phyloP scores from a whole-genome alignment of 2,329 filamentous ascomycete species.

The Bipolaris gigantea region DNA sequence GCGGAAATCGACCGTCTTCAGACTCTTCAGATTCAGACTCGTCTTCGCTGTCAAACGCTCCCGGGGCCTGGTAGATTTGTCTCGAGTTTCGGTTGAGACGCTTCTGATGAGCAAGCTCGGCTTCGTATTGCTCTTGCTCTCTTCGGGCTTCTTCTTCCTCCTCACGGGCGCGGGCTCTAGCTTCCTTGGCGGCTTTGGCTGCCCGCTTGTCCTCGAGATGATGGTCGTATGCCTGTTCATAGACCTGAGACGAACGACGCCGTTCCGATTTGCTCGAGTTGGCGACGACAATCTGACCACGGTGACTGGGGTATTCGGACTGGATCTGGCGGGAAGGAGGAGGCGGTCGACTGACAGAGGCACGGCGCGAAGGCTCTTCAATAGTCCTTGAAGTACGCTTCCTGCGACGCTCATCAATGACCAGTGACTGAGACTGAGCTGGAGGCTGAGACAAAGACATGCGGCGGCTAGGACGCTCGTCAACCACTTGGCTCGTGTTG shows the following conservation, averaged over 20 bases:
- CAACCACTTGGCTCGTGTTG: slow-evolving; percentile 27
- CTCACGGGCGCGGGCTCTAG: slow-evolving; percentile 1
- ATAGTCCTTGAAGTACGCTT: slow-evolving; percentile 20
- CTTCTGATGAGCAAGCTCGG: slow-evolving; percentile 12
- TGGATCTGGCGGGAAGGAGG: slow-evolving; percentile 40
- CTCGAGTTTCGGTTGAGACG: slow-evolving; percentile 20
- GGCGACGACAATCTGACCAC: slow-evolving; percentile 29
- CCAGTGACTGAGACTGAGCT: slow-evolving; percentile 14
- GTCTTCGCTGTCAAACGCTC: slow-evolving; percentile 22
- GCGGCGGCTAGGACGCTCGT: slow-evolving; percentile 14
- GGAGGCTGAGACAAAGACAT: neutral
- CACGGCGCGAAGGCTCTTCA: slow-evolving; percentile 23
- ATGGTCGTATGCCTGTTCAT: slow-evolving; percentile 25
- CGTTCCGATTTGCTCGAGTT: slow-evolving; percentile 28
- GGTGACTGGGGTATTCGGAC: slow-evolving; percentile 31
- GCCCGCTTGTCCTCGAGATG: slow-evolving; percentile 2
- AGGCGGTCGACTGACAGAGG: slow-evolving; percentile 38
- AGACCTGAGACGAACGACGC: slow-evolving; percentile 35
- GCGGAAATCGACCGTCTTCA: slow-evolving; percentile 2
- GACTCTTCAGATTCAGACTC: slow-evolving; percentile 8
- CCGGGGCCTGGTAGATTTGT: slow-evolving; percentile 14
- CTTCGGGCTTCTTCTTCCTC: slow-evolving; percentile 3
- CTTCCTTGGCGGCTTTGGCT: neutral
- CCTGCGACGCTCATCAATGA: slow-evolving; percentile 17
- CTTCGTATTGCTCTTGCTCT: neutral